Evolutionary conservation across 108 stramenopile genomes (phyloP), one percentile per base, ranked within the genome.

Genomic region (Cyclotella sp.): DNA sequence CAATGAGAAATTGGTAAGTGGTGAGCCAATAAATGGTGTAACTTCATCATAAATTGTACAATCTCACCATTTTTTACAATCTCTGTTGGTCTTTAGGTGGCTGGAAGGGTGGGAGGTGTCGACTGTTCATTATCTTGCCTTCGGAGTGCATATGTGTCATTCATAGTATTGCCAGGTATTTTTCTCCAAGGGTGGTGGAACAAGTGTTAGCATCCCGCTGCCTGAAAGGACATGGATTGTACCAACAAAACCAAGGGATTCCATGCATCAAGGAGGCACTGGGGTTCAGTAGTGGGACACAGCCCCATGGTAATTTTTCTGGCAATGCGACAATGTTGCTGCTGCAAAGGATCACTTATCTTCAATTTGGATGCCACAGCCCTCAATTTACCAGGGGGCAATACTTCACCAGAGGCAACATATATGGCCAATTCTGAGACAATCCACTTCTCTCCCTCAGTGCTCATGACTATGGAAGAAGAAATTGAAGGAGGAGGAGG

Each of bases 181-280:
- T n/a, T n/a, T n/a, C n/a, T n/a, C n/a, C n/a, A n/a, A n/a, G n/a
- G n/a, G n/a, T n/a, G n/a, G n/a, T n/a, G n/a, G n/a, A n/a, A n/a
- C n/a, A n/a, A n/a, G n/a, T n/a, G n/a, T n/a, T n/a, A 80, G 29
- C 72, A 79, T 62, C 79, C 72, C 39, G 72, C 66, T 15, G 79
- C 72, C 44, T 73, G 72, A 70, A 68, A 80, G 28, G 60, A 67
- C 72, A 80, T 73, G 16, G 79, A 80, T 43, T 59, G 72, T 10
- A 61, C 49, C 57, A 80, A 39, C 22, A 59, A 73, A n/a, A 60
- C 44, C 15, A 73, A 44, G 24, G 72, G 52, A 63, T 80, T 59
- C 79, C 79, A 80, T 14, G 51, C 61, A 43, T 60, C 52, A 27
- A 80, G 34, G 63, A 78, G 29, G 30, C 26, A 40, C 4, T 27